Percentiles rank a stretch among this genome's conserved stretches.
These are phyloP conservation scores for Pinus tabuliformis DNA, from an alignment of 75 land plant species.

Conservation along the genomic window DNA sequence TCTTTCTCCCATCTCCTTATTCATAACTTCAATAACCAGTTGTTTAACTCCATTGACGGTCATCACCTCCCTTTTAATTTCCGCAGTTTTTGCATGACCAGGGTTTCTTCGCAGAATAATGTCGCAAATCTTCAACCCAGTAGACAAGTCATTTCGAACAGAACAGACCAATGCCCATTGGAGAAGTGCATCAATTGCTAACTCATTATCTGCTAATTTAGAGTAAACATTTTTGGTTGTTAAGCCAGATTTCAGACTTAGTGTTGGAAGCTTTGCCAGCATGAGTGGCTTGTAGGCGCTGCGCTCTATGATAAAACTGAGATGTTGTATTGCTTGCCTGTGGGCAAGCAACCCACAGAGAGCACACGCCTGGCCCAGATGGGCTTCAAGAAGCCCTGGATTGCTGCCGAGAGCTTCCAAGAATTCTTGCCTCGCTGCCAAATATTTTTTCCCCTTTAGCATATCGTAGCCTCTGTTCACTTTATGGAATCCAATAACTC, in stretches of 20 bases:
- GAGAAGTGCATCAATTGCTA: constrained; percentile 14
- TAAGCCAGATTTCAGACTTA: background rate
- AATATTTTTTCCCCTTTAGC: constrained; percentile 2
- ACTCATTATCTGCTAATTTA: background rate
- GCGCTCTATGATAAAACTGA: constrained; percentile 3
- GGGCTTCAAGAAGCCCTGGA: constrained; percentile 11
- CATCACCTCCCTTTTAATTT: constrained; percentile 2
- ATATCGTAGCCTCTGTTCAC: background rate
- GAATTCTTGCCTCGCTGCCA: background rate
- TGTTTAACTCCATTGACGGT: too few relatives aligned
- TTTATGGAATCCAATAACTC: background rate
- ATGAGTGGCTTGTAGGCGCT: background rate
- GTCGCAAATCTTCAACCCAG: constrained; percentile 10
- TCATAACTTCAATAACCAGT: constrained; percentile 2
- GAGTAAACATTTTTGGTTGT: too few relatives aligned
- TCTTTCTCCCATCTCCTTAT: constrained; percentile 9
- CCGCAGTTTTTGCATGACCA: constrained; percentile 2
- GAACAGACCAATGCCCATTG: constrained; percentile 13
- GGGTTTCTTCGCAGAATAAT: constrained; percentile 5
- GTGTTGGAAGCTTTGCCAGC: background rate
- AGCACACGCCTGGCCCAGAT: background rate
- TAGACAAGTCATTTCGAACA: background rate
- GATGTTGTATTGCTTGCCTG: background rate
- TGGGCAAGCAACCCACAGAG: background rate
- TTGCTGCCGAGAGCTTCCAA: background rate